phyloP scores from a whole-genome alignment of 2,329 filamentous ascomycete genomes.

The Trichophyton simii region DNA sequence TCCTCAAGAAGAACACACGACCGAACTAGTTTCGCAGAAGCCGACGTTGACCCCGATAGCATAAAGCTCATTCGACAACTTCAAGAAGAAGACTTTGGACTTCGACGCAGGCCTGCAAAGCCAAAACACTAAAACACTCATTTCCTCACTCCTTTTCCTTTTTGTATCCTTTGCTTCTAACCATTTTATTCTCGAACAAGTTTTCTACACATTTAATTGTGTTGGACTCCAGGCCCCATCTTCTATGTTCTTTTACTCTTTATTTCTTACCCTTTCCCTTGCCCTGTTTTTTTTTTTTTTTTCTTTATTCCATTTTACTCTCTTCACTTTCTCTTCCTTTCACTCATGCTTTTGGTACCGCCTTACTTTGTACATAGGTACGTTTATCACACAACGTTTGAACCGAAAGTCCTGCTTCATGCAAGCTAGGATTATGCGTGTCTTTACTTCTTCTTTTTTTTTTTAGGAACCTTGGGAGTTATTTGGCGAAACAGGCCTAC shows the following conservation, averaged over 20 bases:
- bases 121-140: background rate
- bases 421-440: background rate
- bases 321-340: background rate
- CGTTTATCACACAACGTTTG: background rate
- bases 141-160: background rate
- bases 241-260: background rate
- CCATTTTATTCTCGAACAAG: no score
- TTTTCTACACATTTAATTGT: no score
- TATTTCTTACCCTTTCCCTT: background rate
- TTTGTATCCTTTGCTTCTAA: background rate
- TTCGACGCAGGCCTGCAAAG: slow-evolving; percentile 18
- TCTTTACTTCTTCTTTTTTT: background rate
- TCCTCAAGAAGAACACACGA: slow-evolving; percentile 16
- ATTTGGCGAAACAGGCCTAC: background rate
- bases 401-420: background rate
- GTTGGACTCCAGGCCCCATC: background rate
- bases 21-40: slow-evolving; percentile 18
- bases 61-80: slow-evolving; percentile 34
- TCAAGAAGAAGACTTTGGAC: slow-evolving; percentile 35
- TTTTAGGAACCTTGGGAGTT: background rate
- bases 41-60: slow-evolving; percentile 31
- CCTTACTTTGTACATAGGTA: background rate
- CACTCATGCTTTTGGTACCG: background rate
- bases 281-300: no score
- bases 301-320: background rate